Conservation (phyloP, 202 grass and related monocot genomes). For the Musa balbisiana region DNA sequence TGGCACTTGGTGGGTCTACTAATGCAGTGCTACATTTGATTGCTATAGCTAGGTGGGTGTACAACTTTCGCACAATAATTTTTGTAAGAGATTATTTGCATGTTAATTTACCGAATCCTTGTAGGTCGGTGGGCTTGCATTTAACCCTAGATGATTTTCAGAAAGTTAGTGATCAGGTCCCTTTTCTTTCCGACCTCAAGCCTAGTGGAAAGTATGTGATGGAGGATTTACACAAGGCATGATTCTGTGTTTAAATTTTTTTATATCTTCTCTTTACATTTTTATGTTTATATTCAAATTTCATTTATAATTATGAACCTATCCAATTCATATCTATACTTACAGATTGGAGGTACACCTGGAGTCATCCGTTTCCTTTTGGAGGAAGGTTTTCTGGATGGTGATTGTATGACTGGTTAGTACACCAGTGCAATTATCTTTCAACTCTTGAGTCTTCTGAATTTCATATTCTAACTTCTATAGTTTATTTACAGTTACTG, state of each 20-base stretch:
- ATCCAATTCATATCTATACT: conserved; percentile 3
- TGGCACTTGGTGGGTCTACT: conserved; percentile 93
- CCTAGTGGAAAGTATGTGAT: conserved; percentile 99
- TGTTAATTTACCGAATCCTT: conserved; percentile 34
- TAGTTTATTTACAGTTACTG: conserved; percentile 50
- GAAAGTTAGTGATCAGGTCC: conserved; percentile 91
- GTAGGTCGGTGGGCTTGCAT: conserved; percentile 83
- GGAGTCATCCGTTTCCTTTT: conserved; percentile 84
- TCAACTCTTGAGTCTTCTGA: background rate
- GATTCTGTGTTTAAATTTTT: background rate
- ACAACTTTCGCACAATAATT: background rate
- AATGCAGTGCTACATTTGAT: conserved; percentile 99
- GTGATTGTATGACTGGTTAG: conserved; percentile 89
- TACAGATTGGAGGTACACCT: conserved; percentile 91
- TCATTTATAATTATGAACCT: background rate
- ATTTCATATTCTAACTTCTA: conserved; percentile 16
- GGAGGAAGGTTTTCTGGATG: conserved; percentile 85
- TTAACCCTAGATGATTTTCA: conserved; percentile 98
- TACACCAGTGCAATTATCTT: conserved; percentile 9
- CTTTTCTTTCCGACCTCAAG: conserved; percentile 98
- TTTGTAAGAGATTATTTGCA: conserved; percentile 6
- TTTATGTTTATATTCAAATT: background rate
- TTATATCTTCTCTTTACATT: background rate
- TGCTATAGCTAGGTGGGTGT: conserved; percentile 79
- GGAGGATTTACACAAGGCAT: conserved; percentile 97